A percentile compares a stretch with the other conserved stretches of the same genome.
Conservation (phyloP, 2,329 filamentous ascomycete genomes). For the Neonectria coccinea region DNA sequence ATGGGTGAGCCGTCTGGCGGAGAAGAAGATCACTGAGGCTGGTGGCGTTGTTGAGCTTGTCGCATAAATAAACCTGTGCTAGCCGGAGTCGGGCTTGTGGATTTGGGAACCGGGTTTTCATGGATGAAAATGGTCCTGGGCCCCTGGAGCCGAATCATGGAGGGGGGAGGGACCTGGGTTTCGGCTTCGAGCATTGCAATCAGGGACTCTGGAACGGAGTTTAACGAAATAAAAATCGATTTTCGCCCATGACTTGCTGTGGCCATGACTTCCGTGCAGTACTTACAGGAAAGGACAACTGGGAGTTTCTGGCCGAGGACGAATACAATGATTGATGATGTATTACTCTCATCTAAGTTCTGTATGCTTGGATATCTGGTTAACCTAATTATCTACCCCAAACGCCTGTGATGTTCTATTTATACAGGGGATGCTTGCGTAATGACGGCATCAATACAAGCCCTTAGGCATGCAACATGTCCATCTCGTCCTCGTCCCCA, state of each 20-base stretch:
- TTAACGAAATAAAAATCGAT: conserved; percentile 56
- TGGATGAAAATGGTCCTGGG: conserved; percentile 44
- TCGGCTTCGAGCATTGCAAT: conserved; percentile 58
- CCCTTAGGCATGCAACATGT: conserved; percentile 54
- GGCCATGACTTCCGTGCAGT: conserved; percentile 7
- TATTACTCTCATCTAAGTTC: conserved; percentile 31
- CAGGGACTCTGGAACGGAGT: conserved; percentile 56
- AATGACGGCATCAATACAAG: conserved; percentile 3
- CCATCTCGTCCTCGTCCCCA: conserved; percentile 67
- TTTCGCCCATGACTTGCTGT: conserved; percentile 49
- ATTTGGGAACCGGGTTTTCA: conserved; percentile 48
- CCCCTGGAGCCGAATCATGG: conserved; percentile 34
- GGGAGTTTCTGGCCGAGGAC: conserved; percentile 1
- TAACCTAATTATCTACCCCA: conserved; percentile 28
- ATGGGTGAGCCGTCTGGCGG: conserved; percentile 95
- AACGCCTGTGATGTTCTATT: conserved; percentile 29
- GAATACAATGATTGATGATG: conserved; percentile 23
- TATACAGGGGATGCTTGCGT: conserved; percentile 19
- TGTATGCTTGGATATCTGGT: conserved; percentile 37
- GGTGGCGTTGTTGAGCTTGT: conserved; percentile 97
- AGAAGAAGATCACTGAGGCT: conserved; percentile 99
- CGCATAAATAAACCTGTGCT: conserved; percentile 67
- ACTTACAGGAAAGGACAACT: conserved; percentile 9
- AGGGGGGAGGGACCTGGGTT: conserved; percentile 47
- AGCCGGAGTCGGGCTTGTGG: conserved; percentile 49